Evolutionary conservation across 192 early-diverging fungal genomes (phyloP).

Genomic region (Backusella luteola): DNA sequence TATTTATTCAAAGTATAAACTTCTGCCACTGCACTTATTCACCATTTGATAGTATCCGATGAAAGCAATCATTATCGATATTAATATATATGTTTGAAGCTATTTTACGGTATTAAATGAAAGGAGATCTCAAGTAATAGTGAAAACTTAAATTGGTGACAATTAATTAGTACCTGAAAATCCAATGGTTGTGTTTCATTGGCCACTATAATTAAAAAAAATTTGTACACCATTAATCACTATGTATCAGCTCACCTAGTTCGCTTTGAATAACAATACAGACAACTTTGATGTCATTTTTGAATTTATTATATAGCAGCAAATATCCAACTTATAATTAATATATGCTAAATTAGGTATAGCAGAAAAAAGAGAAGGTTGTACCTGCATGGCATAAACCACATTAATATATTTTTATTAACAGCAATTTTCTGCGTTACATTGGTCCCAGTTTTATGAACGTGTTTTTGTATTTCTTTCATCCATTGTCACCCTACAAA

Average conservation of each 20-base stretch:
- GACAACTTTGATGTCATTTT: background rate
- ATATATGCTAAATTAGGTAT: background rate
- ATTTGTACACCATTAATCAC: background rate
- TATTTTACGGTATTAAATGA: no score
- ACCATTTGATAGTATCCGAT: no score
- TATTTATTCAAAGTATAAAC: no score
- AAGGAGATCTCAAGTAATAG: no score
- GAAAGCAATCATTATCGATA: no score
- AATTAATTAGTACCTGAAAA: no score
- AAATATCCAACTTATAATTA: background rate
- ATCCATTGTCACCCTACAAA: background rate
- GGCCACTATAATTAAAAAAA: no score
- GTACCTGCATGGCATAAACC: background rate
- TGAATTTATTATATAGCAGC: background rate
- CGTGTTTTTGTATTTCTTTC: background rate
- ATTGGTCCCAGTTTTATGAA: conserved; percentile 1
- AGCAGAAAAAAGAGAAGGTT: background rate
- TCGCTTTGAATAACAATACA: background rate
- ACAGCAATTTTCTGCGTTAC: background rate
- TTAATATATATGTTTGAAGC: no score
- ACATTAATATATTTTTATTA: background rate
- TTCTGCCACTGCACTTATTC: no score
- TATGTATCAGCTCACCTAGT: background rate
- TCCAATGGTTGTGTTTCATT: no score
- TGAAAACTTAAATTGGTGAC: no score